Evolutionary conservation across 2,329 filamentous ascomycete genomes (phyloP), one percentile per base, ranked within the genome.

Genomic region (Sarocladium strictum): DNA sequence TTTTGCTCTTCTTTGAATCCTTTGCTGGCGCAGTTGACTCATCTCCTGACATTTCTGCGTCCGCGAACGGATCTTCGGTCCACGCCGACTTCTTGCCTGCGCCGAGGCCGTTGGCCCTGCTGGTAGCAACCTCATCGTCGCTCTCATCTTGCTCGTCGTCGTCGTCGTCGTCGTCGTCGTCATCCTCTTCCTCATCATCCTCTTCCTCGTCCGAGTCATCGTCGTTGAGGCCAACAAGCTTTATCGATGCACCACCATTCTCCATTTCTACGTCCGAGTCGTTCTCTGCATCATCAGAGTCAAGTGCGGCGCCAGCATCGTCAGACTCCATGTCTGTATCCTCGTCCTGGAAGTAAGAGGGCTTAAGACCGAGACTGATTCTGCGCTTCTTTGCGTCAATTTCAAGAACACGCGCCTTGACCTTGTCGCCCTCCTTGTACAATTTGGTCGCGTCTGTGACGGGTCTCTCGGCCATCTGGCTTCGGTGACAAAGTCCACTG

Each of bases 401-500:
- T 63, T 86, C 88, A 52, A 97, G 70, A 15, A 99, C 79, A 67
- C 89, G 88, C 14, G 93, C 93, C 75, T 97, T 97, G 59, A 99
- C 94, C n/a, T 78, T 75, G 70, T 99, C 94, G 12, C 92, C 94
- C 64, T 91, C 89, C 58, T 85, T 87, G 69, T 96, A 97, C 38
- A 99, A 77, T 64, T 91, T 93, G 58, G 83, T 85, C n/a, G 92
- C 89, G 72, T 97, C 89, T 53, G 88, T 80, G 23, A 97, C 85
- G 4, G 80, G 74, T 62, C 86, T 85, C 60, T 96, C 90, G 0
- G 94, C 92, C 80, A 99, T 91, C 67, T 99, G 87, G 59, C 85
- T 93, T 58, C 89, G 84, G 69, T 99, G 94, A 68, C 93, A 97
- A 10, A 99, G 79, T 58, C 94, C 94, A 62, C 93, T 96, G 58